Evolutionary conservation across 148 eudicot species (phyloP).

Genomic region (Silene uniflora): DNA sequence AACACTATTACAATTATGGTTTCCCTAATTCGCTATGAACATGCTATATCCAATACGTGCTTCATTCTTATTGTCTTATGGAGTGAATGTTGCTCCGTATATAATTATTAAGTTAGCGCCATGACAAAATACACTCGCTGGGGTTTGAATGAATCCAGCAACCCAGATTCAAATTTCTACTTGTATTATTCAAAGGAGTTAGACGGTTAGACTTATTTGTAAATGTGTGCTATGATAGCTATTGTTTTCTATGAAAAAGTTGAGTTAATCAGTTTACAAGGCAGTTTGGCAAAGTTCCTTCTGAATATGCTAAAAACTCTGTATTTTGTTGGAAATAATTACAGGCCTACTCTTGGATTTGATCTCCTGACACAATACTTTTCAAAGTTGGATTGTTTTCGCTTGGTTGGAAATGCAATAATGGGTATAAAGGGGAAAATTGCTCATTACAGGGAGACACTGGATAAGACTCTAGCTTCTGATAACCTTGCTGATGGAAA

Average conservation of each 20-base stretch:
- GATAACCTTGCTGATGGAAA: constrained; percentile 53
- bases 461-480: constrained; percentile 75
- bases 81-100: too few relatives aligned
- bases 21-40: too few relatives aligned
- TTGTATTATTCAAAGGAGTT: neutral
- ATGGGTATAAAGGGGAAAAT: constrained; percentile 59
- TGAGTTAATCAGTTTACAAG: too few relatives aligned
- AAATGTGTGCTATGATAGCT: neutral
- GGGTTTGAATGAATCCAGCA: too few relatives aligned
- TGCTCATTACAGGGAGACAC: constrained; percentile 51
- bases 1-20: too few relatives aligned
- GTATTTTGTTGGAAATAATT: constrained; percentile 2
- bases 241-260: neutral
- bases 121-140: too few relatives aligned
- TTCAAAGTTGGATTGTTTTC: constrained; percentile 8
- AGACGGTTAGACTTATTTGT: neutral
- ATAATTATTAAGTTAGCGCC: too few relatives aligned
- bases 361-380: constrained; percentile 1
- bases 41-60: too few relatives aligned
- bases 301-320: neutral
- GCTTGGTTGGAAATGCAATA: constrained; percentile 28
- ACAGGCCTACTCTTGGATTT: constrained; percentile 6
- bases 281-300: constrained; percentile 3
- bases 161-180: neutral
- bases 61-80: too few relatives aligned